phyloP scores from a whole-genome alignment of 805 yeast species.

The Hanseniaspora nectarophila region DNA sequence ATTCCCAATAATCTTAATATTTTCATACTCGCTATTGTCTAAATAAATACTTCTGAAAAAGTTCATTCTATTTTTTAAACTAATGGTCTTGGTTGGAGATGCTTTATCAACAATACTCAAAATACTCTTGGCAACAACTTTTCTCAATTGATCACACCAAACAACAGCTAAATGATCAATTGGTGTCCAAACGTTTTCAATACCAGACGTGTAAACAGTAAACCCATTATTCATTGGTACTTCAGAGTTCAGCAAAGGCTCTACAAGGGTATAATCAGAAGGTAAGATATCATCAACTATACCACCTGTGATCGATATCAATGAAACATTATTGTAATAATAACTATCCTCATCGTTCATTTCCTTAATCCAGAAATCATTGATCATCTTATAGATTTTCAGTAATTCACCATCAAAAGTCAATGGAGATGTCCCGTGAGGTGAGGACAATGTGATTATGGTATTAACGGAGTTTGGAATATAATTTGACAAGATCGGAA shows the following conservation, averaged over 20 bases:
- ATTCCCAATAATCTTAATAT: neutral
- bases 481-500: slow-evolving; percentile 72
- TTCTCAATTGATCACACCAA: slow-evolving; percentile 86
- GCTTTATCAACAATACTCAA: slow-evolving; percentile 46
- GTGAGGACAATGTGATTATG: slow-evolving; percentile 75
- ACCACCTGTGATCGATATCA: slow-evolving; percentile 87
- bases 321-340: slow-evolving; percentile 39
- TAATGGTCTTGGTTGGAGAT: slow-evolving; percentile 38
- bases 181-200: slow-evolving; percentile 87
- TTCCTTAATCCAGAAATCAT: slow-evolving; percentile 68
- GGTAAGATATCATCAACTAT: slow-evolving; percentile 65
- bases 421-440: slow-evolving; percentile 84
- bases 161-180: slow-evolving; percentile 90
- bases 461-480: slow-evolving; percentile 62
- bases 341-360: slow-evolving; percentile 27
- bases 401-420: slow-evolving; percentile 85
- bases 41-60: slow-evolving; percentile 36
- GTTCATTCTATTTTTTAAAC: slow-evolving; percentile 46
- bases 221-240: slow-evolving; percentile 47
- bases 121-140: slow-evolving; percentile 46
- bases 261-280: slow-evolving; percentile 74
- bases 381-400: slow-evolving; percentile 58
- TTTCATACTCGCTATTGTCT: slow-evolving; percentile 11
- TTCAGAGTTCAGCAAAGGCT: slow-evolving; percentile 49
- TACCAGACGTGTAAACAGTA: slow-evolving; percentile 70